A percentile compares a stretch with the other conserved stretches of the same genome.
Evolutionary conservation across 331 rosid genomes (phyloP).

Genomic region (Malus hybrid): DNA sequence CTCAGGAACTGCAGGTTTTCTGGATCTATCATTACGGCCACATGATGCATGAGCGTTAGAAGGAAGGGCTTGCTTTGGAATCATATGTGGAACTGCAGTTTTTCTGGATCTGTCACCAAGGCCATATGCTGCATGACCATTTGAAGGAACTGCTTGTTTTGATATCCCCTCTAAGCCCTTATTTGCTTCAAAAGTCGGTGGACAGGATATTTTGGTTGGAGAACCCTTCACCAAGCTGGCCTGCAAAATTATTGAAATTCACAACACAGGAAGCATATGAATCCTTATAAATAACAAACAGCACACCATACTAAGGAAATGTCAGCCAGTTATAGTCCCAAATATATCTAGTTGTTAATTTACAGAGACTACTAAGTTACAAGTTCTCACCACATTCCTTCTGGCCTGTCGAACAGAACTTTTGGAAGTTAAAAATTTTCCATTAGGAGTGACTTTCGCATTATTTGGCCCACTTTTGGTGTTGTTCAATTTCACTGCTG

Average conservation of each 20-base stretch:
- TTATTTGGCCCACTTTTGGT: conserved; percentile 23
- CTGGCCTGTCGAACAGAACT: conserved; percentile 34
- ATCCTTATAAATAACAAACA: conserved; percentile 14
- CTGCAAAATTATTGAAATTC: conserved; percentile 33
- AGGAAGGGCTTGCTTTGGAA: conserved; percentile 5
- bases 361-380: conserved; percentile 10
- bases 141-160: conserved; percentile 12
- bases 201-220: conserved; percentile 16
- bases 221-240: conserved; percentile 25
- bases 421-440: conserved; percentile 37
- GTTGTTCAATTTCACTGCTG: conserved; percentile 28
- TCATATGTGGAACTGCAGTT: neutral
- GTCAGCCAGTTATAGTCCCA: neutral
- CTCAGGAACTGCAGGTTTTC: conserved; percentile 5
- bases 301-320: neutral
- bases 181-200: conserved; percentile 20
- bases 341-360: neutral
- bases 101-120: conserved; percentile 13
- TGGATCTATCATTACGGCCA: conserved; percentile 5
- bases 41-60: neutral
- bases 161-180: conserved; percentile 13
- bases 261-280: conserved; percentile 7
- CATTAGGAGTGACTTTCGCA: conserved; percentile 23
- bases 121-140: neutral
- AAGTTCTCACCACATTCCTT: conserved; percentile 57